A percentile compares a stretch with the other conserved stretches of the same genome.
phyloP scores from a whole-genome alignment of 345 rosid species.

The Citrus mangshanensis region DNA sequence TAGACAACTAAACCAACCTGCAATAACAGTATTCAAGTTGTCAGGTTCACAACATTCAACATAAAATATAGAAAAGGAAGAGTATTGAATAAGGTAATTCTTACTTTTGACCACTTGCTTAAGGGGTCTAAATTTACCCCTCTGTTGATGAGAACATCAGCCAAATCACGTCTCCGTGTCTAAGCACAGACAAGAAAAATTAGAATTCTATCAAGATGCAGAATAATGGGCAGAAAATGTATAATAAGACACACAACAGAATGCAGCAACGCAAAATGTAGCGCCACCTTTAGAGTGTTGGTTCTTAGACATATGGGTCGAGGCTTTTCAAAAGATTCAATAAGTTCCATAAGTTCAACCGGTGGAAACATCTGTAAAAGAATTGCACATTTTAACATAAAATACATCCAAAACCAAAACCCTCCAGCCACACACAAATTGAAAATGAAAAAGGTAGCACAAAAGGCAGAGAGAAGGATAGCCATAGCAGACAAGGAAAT shows the following conservation, averaged over 20 bases:
- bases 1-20: conserved; percentile 92
- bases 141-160: conserved; percentile 88
- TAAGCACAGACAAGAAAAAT: conserved; percentile 26
- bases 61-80: not conserved
- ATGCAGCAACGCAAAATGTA: conserved; percentile 8
- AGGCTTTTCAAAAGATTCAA: conserved; percentile 94
- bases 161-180: conserved; percentile 92
- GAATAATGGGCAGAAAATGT: conserved; percentile 1
- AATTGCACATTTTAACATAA: conserved; percentile 15
- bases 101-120: conserved; percentile 97
- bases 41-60: not conserved
- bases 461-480: not conserved
- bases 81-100: not conserved
- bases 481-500: not conserved
- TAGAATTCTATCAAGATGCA: conserved; percentile 1
- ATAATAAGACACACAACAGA: conserved; percentile 14
- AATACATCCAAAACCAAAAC: not conserved
- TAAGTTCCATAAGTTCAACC: conserved; percentile 83
- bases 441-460: not conserved
- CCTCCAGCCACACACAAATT: not conserved
- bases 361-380: conserved; percentile 84
- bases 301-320: conserved; percentile 84
- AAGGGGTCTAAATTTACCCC: conserved; percentile 93
- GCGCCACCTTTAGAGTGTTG: conserved; percentile 78
- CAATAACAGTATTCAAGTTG: conserved; percentile 10